Percentiles rank a stretch among this genome's conserved stretches.
Evolutionary conservation across 257 asterid genomes (phyloP).

Genomic region (Solanum phureja): DNA sequence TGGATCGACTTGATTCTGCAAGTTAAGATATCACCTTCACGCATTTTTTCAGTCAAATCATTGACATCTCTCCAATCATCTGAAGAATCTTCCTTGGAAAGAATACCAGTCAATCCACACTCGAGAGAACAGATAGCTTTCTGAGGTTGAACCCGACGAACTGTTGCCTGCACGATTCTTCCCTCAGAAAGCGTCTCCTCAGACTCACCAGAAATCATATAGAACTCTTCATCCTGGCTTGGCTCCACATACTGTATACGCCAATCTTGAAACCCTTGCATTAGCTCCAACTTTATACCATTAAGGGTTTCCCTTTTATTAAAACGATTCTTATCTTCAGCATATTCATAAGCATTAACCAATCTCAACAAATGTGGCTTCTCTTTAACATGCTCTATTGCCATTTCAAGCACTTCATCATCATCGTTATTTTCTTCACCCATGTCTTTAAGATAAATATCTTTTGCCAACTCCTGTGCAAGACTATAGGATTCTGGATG

Average conservation of each 20-base stretch:
- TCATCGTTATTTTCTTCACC: constrained; percentile 74
- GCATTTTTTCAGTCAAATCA: constrained; percentile 69
- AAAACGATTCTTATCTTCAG: constrained; percentile 43
- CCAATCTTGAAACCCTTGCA: constrained; percentile 92
- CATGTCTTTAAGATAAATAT: constrained; percentile 65
- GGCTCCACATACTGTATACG: constrained; percentile 63
- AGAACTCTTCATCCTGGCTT: constrained; percentile 81
- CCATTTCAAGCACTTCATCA: constrained; percentile 84
- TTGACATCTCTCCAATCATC: constrained; percentile 59
- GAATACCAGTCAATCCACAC: constrained; percentile 81
- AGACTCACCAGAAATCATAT: constrained; percentile 82
- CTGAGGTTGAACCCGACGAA: constrained; percentile 76
- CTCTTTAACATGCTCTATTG: constrained; percentile 88
- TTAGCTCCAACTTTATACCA: constrained; percentile 75
- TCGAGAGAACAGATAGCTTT: constrained; percentile 69
- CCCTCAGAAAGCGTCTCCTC: constrained; percentile 88
- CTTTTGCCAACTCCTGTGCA: constrained; percentile 90
- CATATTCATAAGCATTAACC: constrained; percentile 61
- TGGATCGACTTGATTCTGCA: constrained; percentile 74
- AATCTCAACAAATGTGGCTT: constrained; percentile 70
- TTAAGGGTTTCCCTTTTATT: constrained; percentile 75
- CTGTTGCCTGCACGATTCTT: constrained; percentile 85
- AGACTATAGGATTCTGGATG: constrained; percentile 90
- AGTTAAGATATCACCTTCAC: constrained; percentile 69
- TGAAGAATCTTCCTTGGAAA: constrained; percentile 67